A percentile compares a stretch with the other conserved stretches of the same genome.
These are phyloP conservation scores for Diaporthe vaccinii DNA, from an alignment of 2,329 filamentous ascomycete genomes.

Conservation along the genomic window DNA sequence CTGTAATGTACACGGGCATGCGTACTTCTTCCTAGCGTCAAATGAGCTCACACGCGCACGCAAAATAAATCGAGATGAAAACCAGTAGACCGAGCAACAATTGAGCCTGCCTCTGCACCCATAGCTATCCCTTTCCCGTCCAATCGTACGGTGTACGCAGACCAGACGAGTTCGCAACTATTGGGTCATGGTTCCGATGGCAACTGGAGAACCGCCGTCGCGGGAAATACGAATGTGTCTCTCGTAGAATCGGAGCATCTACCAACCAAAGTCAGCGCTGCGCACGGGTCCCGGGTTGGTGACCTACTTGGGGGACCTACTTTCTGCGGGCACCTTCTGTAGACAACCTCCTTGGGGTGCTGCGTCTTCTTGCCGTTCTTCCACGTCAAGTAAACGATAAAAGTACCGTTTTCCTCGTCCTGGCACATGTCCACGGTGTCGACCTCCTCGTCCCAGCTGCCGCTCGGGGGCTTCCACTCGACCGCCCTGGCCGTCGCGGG, in stretches of 20 bases:
- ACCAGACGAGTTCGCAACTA: neutral
- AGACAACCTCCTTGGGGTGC: conserved; percentile 76
- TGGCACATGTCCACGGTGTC: conserved; percentile 79
- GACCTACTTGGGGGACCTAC: conserved; percentile 55
- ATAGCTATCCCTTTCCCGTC: neutral
- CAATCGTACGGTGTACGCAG: neutral
- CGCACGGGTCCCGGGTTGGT: neutral
- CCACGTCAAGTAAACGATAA: conserved; percentile 81
- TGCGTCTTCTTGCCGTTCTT: conserved; percentile 80
- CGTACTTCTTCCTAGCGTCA: neutral
- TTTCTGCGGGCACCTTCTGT: conserved; percentile 84
- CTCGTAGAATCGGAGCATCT: conserved; percentile 74
- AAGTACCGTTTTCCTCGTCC: conserved; percentile 69
- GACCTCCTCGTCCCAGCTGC: conserved; percentile 83
- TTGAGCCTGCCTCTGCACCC: neutral
- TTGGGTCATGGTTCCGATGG: conserved; percentile 33
- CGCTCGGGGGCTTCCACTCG: conserved; percentile 76
- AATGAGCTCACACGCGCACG: neutral
- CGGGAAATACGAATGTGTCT: conserved; percentile 62
- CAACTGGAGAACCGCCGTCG: conserved; percentile 38
- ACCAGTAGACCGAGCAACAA: neutral
- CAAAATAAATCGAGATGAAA: neutral
- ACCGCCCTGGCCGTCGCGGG: conserved; percentile 58
- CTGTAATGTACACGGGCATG: conserved; percentile 6
- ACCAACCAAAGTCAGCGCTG: neutral